These are phyloP conservation scores for Asterochloris erici DNA, from an alignment of 139 green algal genomes.

Conservation along the genomic window DNA sequence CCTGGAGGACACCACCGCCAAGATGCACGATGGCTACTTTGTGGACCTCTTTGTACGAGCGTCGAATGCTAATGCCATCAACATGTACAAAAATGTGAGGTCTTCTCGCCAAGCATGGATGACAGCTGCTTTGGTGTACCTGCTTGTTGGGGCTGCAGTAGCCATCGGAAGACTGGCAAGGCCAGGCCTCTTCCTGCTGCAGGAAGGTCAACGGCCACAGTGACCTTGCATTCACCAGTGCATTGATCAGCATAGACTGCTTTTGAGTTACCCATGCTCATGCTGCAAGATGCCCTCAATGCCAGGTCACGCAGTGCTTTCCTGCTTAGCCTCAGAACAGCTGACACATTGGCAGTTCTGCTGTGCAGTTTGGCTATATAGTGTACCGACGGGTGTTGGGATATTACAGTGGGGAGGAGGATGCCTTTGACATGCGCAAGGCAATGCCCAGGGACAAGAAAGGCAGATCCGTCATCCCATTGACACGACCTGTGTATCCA, in stretches of 20 bases:
- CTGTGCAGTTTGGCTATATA: slow-evolving; percentile 82
- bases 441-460: slow-evolving; percentile 87
- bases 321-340: too few species aligned
- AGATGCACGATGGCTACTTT: slow-evolving; percentile 89
- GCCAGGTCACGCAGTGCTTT: too few species aligned
- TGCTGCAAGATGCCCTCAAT: too few species aligned
- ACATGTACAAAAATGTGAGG: slow-evolving; percentile 86
- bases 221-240: too few species aligned
- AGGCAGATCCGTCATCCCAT: slow-evolving; percentile 72
- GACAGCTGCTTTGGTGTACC: too few species aligned
- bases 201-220: too few species aligned
- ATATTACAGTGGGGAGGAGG: slow-evolving; percentile 91
- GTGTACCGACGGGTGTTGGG: slow-evolving; percentile 87
- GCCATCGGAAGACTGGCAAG: too few species aligned
- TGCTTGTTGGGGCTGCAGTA: too few species aligned
- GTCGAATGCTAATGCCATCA: slow-evolving; percentile 88
- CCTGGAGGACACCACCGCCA: slow-evolving; percentile 81
- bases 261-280: too few species aligned
- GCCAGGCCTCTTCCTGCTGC: too few species aligned
- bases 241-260: too few species aligned
- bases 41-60: slow-evolving; percentile 98
- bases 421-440: slow-evolving; percentile 97
- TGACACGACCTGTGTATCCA: slow-evolving; percentile 64
- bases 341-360: neutral
- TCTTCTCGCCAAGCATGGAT: too few species aligned